Evolutionary conservation across 345 rosid genomes (phyloP).

Genomic region (Cardamine occulta): DNA sequence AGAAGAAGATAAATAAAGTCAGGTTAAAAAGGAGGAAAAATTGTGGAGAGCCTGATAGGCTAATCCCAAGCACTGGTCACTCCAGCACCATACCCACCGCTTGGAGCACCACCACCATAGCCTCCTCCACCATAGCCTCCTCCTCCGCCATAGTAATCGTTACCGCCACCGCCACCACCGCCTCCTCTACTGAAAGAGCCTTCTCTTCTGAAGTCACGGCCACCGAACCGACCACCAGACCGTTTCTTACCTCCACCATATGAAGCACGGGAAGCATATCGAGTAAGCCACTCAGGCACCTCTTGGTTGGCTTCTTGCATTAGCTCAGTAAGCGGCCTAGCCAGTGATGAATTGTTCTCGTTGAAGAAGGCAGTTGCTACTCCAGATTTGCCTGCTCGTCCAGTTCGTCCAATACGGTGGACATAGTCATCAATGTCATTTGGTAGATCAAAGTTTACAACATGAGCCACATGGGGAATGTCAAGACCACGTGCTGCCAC

Average conservation of each 20-base stretch:
- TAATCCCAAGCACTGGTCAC: slow-evolving; percentile 90
- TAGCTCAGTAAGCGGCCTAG: slow-evolving; percentile 73
- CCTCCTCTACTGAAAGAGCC: slow-evolving; percentile 65
- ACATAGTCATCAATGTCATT: slow-evolving; percentile 97
- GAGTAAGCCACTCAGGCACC: slow-evolving; percentile 95
- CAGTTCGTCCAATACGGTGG: slow-evolving; percentile 95
- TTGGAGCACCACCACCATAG: slow-evolving; percentile 45
- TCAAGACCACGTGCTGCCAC: slow-evolving; percentile 91
- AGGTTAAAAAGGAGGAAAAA: slow-evolving; percentile 30
- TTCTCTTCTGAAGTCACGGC: slow-evolving; percentile 85
- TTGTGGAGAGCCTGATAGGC: slow-evolving; percentile 41
- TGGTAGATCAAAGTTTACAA: slow-evolving; percentile 96
- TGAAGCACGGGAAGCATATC: slow-evolving; percentile 75
- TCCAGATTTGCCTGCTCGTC: slow-evolving; percentile 94
- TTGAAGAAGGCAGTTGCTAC: slow-evolving; percentile 96
- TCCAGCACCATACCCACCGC: slow-evolving; percentile 50
- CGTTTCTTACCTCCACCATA: slow-evolving; percentile 65
- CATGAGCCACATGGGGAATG: slow-evolving; percentile 94
- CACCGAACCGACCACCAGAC: slow-evolving; percentile 86
- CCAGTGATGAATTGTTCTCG: slow-evolving; percentile 70
- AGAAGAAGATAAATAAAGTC: slow-evolving; percentile 32
- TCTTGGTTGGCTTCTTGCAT: slow-evolving; percentile 98
- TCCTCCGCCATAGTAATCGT: slow-evolving; percentile 46
- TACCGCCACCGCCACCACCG: slow-evolving; percentile 41
- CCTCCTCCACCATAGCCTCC: slow-evolving; percentile 37